Percentiles rank a stretch among this genome's conserved stretches.
Conservation (phyloP, 148 eudicot species). For the Rhododendron molle region DNA sequence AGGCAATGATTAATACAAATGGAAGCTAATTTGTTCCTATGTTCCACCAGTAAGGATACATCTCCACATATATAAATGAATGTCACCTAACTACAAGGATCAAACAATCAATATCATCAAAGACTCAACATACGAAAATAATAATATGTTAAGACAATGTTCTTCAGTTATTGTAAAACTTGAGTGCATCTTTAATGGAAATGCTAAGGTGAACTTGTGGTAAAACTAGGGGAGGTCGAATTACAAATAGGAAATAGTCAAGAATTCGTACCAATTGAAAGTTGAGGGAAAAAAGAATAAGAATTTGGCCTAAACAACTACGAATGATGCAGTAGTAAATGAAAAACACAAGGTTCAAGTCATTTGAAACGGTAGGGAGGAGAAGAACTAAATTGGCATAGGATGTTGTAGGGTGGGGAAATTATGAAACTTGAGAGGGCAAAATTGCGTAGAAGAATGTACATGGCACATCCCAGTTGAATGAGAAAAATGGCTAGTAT, state of each 20-base stretch:
- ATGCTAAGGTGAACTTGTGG: neutral
- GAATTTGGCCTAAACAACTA: neutral
- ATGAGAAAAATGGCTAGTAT: neutral
- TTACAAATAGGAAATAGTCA: neutral
- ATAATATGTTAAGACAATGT: neutral
- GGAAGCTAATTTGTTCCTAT: neutral
- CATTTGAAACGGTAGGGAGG: neutral
- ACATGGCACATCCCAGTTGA: neutral
- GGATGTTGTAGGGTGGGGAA: neutral
- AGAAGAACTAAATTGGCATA: neutral
- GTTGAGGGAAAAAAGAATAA: neutral
- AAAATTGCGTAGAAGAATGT: neutral
- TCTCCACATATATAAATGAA: neutral
- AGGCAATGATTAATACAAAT: neutral
- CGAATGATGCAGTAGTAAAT: neutral
- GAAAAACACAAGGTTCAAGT: neutral
- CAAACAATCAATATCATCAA: neutral
- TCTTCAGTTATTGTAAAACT: neutral
- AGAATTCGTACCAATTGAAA: neutral
- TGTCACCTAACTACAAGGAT: neutral
- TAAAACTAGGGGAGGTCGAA: neutral
- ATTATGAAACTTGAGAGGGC: neutral
- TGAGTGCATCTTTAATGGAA: neutral
- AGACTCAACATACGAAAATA: neutral
- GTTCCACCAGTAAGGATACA: neutral